Evolutionary conservation across 768 basidiomycete species (phyloP), one percentile per base, ranked within the genome.

Genomic region (Porphyrellus cyaneotinctus): DNA sequence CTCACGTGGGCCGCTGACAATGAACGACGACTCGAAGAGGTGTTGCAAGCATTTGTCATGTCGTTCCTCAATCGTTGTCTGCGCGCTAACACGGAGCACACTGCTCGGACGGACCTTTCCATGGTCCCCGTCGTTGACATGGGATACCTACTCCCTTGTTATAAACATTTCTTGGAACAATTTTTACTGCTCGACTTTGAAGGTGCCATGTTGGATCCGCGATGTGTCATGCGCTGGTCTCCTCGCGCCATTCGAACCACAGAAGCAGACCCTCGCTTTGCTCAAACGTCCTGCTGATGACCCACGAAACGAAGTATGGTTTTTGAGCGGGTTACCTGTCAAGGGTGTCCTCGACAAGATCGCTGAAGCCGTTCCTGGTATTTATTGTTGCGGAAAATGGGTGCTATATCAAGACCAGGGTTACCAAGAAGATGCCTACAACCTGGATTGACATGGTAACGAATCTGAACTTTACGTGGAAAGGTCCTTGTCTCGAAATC

Each of bases 341-440:
- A 77, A 75, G 52, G 82, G 80, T 13, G 78, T 81, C 24, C 64
- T 94, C 51, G 86, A 88, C 59, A 75, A 75, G 47, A 71, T 93
- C 24, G 81, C 79, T 13, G 75, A 77, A 52, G 70, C 73, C 55
- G 75, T 84, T 12, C 87, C 88, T 2, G 77, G 76, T 35, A 72
- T 93, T 47, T 15, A 82, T 93, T 53, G 84, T 91, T 78, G 89
- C 90, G 0, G 92, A 94, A 74, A 91, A 94, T 54, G 91, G 91
- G 2, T 93, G 91, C 65, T 93, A 83, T 65, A 79, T 92, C 63
- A 87, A 83, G 71, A 79, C 84, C 4, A 75, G 72, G 32, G 65
- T 44, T 24, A 63, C 47, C 30, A 68, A 55, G 54, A 68, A 56
- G 58, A 53, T 10, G 63, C 71, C 15, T 67, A 78, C 43, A 4